Percentiles rank a stretch among this genome's conserved stretches.
These are phyloP conservation scores for Hydnum rufescens DNA, from an alignment of 768 basidiomycete species.

Conservation along the genomic window DNA sequence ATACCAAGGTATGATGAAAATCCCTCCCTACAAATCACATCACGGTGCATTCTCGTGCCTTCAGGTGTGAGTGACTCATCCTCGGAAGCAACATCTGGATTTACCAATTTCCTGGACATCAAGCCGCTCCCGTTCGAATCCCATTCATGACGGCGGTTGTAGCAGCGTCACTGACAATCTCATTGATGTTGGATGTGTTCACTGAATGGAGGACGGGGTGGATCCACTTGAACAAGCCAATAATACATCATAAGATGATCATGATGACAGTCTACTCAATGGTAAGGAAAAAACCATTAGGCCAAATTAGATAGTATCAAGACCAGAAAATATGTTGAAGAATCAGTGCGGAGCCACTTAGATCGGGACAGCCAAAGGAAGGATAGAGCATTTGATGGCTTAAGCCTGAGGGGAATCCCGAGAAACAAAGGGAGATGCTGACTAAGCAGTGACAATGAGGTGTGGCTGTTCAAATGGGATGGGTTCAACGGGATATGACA, in stretches of 20 bases:
- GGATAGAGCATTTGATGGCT: no score
- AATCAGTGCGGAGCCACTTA: no score
- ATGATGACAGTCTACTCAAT: conserved; percentile 68
- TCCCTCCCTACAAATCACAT: conserved; percentile 89
- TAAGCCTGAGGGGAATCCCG: no score
- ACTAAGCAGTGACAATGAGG: not conserved
- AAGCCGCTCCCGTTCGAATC: conserved; percentile 18
- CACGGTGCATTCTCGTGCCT: conserved; percentile 47
- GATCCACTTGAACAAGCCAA: conserved; percentile 9
- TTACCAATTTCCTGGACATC: conserved; percentile 10
- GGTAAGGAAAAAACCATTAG: conserved; percentile 55
- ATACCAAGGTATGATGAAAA: conserved; percentile 74
- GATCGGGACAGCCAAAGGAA: no score
- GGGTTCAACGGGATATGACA: not conserved
- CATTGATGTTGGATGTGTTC: no score
- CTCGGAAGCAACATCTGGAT: conserved; percentile 3
- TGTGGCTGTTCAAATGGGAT: not conserved
- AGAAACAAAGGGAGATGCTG: no score
- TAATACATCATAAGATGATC: conserved; percentile 60
- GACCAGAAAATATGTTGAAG: not conserved
- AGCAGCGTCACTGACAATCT: no score
- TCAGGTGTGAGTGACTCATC: conserved; percentile 28
- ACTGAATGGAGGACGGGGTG: no score
- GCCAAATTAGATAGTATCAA: not conserved
- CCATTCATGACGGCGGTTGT: no score